These are phyloP conservation scores for Penicillium sp. DNA, from an alignment of 2,329 filamentous ascomycete genomes.

Conservation along the genomic window DNA sequence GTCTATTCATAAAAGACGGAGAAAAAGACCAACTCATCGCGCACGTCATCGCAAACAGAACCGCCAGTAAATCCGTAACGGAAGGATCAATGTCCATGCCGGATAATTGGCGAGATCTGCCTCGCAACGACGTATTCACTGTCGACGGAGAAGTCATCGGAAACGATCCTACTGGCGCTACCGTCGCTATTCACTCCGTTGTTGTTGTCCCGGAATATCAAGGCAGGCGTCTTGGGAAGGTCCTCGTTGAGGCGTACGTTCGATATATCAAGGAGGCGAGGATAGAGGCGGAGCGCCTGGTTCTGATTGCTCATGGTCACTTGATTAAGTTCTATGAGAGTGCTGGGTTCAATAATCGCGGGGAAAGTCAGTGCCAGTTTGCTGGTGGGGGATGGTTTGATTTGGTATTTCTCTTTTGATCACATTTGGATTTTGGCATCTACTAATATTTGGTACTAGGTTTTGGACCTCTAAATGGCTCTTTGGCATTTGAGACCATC, in stretches of 20 bases:
- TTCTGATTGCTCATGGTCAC: slow-evolving; percentile 24
- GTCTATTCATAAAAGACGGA: slow-evolving; percentile 14
- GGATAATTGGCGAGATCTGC: slow-evolving; percentile 15
- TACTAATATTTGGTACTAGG: background rate
- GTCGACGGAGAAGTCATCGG: slow-evolving; percentile 14
- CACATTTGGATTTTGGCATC: background rate
- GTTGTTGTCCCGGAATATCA: slow-evolving; percentile 19
- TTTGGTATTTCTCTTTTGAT: slow-evolving; percentile 10
- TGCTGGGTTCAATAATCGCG: slow-evolving; percentile 16
- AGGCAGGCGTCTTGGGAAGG: slow-evolving; percentile 17
- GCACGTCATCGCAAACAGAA: slow-evolving; percentile 18
- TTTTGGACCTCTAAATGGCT: background rate
- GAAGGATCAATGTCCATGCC: slow-evolving; percentile 24
- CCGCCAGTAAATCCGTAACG: slow-evolving; percentile 8
- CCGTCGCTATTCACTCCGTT: slow-evolving; percentile 21
- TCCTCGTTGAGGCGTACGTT: slow-evolving; percentile 16
- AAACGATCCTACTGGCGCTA: slow-evolving; percentile 18
- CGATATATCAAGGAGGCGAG: slow-evolving; percentile 6
- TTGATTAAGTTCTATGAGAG: slow-evolving; percentile 22
- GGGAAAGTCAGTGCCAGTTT: slow-evolving; percentile 17
- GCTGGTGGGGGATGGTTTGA: slow-evolving; percentile 20
- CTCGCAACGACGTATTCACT: background rate
- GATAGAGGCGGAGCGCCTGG: background rate
- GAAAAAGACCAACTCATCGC: slow-evolving; percentile 12
- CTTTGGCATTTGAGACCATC: too few relatives aligned